Evolutionary conservation across 1,139 yeast genomes (phyloP), one percentile per base, ranked within the genome.

Genomic region (Sporopachydermia cereana): DNA sequence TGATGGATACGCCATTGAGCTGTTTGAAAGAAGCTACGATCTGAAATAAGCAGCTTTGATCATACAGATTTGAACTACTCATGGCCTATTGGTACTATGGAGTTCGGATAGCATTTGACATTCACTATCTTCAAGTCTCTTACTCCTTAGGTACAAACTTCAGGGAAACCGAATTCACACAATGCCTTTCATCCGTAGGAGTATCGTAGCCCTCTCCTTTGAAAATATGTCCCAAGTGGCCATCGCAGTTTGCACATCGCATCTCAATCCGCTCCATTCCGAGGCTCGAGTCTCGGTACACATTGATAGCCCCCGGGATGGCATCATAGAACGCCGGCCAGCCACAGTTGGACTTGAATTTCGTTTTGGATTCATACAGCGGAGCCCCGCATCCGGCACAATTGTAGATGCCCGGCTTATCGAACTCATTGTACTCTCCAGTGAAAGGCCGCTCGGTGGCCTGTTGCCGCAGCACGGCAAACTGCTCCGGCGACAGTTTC

Each of bases 241-340:
- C 95, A 43, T 85, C 95, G 60, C 98, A 91, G n/a, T 72, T 71
- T 17, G 79, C 67, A 58, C 98, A 91, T 50, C 83, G 71, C 80
- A 89, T 88, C 61, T 91, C 99, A 14, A 79, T 84, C 50, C 98
- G 71, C 17, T 67, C 69, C 89, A 80, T 85, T 0, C 97, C 97
- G 46, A 65, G 64, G 7, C 79, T 62, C 0, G 47, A 55, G 61
- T 91, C 99, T 24, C 68, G 71, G 50, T 72, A 64, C 14, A 82
- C 68, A 25, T 63, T 71, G 42, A 91, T 70, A 1, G 95, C 71
- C 0, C 88, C 89, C 0, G 95, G 94, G 44, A 89, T 67, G 3
- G 95, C 96, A 48, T 84, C 82, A 60, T 80, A 89, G 62, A 91
- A 91, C 0, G 96, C 88, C 0, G 98, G 98, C 98, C 98, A 91